These are phyloP conservation scores for Backusella tuberculispora DNA, from an alignment of 192 early-diverging fungal species.

Conservation along the genomic window DNA sequence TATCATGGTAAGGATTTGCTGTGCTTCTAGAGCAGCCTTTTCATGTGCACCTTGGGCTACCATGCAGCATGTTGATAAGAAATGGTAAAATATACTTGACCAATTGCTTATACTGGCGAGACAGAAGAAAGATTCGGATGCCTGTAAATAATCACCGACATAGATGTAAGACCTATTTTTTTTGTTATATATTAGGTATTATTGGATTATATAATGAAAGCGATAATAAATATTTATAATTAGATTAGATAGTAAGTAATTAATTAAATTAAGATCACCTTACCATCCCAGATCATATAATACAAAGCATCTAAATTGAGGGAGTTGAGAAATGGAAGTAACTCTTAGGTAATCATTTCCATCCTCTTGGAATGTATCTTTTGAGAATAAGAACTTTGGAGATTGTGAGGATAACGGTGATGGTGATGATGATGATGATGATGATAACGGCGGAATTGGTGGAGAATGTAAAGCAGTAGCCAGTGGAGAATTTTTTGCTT, in stretches of 20 bases:
- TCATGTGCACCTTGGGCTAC: slow-evolving; percentile 35
- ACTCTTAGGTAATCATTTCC: background rate
- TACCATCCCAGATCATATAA: slow-evolving; percentile 46
- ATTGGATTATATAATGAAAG: no score
- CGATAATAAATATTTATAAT: background rate
- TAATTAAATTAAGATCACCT: slow-evolving; percentile 6
- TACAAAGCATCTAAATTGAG: slow-evolving; percentile 28
- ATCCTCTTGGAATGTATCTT: background rate
- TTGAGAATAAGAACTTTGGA: background rate
- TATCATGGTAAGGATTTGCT: slow-evolving; percentile 32
- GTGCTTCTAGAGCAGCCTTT: slow-evolving; percentile 37
- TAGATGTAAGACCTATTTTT: slow-evolving; percentile 37
- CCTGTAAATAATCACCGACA: slow-evolving; percentile 41
- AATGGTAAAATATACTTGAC: slow-evolving; percentile 46
- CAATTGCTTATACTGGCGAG: slow-evolving; percentile 41
- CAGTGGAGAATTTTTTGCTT: slow-evolving; percentile 1
- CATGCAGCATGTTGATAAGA: slow-evolving; percentile 45
- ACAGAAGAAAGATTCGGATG: slow-evolving; percentile 45
- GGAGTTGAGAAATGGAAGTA: slow-evolving; percentile 28
- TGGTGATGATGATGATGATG: background rate
- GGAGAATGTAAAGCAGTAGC: background rate
- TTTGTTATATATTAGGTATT: background rate
- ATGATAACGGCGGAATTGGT: background rate
- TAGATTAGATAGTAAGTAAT: background rate
- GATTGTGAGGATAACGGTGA: background rate